Conservation (phyloP, 306 rosid species). For the Vigna mungo region DNA sequence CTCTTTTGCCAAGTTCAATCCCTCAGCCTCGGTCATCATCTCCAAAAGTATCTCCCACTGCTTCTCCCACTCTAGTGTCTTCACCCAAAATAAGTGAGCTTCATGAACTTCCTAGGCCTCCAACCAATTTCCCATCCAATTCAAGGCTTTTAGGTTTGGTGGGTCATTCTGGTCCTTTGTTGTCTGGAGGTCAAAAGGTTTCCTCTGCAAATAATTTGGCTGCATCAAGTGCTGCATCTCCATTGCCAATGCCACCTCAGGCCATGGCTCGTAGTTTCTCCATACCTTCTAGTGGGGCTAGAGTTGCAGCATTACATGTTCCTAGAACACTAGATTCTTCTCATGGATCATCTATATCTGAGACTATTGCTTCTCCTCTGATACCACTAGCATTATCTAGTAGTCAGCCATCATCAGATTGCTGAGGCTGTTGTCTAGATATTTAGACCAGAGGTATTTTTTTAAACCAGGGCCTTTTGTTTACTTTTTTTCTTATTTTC, state of each 20-base stretch:
- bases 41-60: conserved; percentile 72
- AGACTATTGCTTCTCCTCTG: conserved; percentile 64
- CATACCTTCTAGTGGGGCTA: conserved; percentile 75
- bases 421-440: conserved; percentile 50
- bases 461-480: conserved; percentile 19
- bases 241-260: conserved; percentile 84
- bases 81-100: conserved; percentile 95
- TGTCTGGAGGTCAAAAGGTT: conserved; percentile 65
- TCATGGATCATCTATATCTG: conserved; percentile 49
- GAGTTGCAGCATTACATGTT: conserved; percentile 56
- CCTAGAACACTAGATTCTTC: conserved; percentile 59
- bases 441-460: conserved; percentile 67
- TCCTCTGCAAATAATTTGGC: conserved; percentile 53
- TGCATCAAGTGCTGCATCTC: conserved; percentile 70
- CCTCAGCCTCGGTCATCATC: conserved; percentile 76
- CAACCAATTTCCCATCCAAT: conserved; percentile 59
- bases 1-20: conserved; percentile 70
- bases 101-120: conserved; percentile 98
- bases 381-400: conserved; percentile 66
- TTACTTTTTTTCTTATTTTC: conserved; percentile 10
- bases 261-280: conserved; percentile 81
- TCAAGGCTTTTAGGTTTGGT: conserved; percentile 64
- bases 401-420: conserved; percentile 51
- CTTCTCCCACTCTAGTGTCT: conserved; percentile 80
- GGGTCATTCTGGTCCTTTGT: conserved; percentile 88